Evolutionary conservation across 2,329 filamentous ascomycete species (phyloP).

Genomic region (Colletotrichum sansevieriae): DNA sequence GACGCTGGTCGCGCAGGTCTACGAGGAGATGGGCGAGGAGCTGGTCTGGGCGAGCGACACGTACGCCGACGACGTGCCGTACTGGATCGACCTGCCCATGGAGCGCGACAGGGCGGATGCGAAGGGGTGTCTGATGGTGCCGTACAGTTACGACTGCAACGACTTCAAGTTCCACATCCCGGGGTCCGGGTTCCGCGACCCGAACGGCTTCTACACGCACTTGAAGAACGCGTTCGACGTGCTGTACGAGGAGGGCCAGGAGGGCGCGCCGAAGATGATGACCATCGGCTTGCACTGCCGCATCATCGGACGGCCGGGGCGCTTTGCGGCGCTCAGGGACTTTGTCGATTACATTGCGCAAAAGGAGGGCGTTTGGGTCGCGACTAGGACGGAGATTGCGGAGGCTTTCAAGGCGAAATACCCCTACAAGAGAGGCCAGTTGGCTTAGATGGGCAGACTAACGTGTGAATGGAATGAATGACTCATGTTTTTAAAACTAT

Average conservation of each 20-base stretch:
- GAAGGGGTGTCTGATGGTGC: constrained; percentile 66
- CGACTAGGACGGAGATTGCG: constrained; percentile 65
- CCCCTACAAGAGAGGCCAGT: constrained; percentile 59
- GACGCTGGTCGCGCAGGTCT: constrained; percentile 61
- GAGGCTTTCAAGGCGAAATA: constrained; percentile 61
- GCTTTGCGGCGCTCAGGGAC: constrained; percentile 63
- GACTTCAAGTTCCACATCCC: constrained; percentile 59
- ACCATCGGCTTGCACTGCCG: constrained; percentile 67
- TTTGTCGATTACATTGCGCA: constrained; percentile 65
- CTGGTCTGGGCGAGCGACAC: constrained; percentile 64
- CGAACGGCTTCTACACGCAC: constrained; percentile 59
- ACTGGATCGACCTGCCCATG: constrained; percentile 66
- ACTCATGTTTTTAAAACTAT: no score
- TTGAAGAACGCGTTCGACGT: constrained; percentile 66
- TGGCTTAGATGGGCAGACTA: constrained; percentile 38
- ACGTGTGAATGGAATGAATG: not conserved
- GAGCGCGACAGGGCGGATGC: constrained; percentile 56
- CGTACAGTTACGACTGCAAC: constrained; percentile 68
- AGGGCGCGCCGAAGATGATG: constrained; percentile 68
- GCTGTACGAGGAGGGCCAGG: constrained; percentile 63
- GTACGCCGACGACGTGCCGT: constrained; percentile 68
- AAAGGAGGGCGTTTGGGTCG: constrained; percentile 68
- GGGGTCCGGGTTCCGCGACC: constrained; percentile 59
- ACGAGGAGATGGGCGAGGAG: constrained; percentile 64
- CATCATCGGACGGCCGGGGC: constrained; percentile 64